phyloP scores from a whole-genome alignment of 106 monocot species.

The Dioscorea zingiberensis region DNA sequence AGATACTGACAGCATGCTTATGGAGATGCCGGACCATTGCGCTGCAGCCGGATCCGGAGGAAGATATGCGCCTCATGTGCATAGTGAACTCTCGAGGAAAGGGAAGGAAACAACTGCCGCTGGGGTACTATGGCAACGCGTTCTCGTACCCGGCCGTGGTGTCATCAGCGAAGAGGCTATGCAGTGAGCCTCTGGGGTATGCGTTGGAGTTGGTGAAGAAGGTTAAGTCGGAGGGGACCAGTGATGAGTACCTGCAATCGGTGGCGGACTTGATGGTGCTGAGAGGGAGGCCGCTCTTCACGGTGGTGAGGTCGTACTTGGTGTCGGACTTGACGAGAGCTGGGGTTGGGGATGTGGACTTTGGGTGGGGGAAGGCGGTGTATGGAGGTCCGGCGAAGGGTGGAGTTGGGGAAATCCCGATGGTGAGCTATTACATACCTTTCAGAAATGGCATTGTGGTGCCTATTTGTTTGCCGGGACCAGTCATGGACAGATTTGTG shows the following conservation, averaged over 20 bases:
- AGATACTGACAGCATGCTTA: conserved; percentile 45
- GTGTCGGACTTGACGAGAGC: conserved; percentile 56
- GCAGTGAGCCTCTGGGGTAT: conserved; percentile 34
- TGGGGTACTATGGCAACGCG: conserved; percentile 73
- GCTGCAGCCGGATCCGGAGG: conserved; percentile 23
- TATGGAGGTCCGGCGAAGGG: conserved; percentile 48
- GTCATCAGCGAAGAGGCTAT: conserved; percentile 29
- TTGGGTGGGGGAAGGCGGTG: conserved; percentile 60
- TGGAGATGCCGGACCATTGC: conserved; percentile 55
- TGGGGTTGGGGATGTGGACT: conserved; percentile 43
- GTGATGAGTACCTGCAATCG: conserved; percentile 51
- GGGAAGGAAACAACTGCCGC: conserved; percentile 17
- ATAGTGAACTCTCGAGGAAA: conserved; percentile 37
- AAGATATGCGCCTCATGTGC: conserved; percentile 41
- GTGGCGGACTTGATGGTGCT: conserved; percentile 52
- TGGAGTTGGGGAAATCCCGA: conserved; percentile 35
- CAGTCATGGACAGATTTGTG: conserved; percentile 49
- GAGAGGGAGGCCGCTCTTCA: conserved; percentile 40
- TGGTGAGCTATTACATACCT: conserved; percentile 48
- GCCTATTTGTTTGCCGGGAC: conserved; percentile 41
- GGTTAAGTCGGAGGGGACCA: conserved; percentile 36
- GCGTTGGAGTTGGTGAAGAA: conserved; percentile 41
- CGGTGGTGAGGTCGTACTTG: conserved; percentile 22
- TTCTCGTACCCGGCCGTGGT: conserved; percentile 46
- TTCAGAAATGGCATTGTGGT: conserved; percentile 42